phyloP scores from a whole-genome alignment of 2,329 filamentous ascomycete species.

The Epichloe typhina region DNA sequence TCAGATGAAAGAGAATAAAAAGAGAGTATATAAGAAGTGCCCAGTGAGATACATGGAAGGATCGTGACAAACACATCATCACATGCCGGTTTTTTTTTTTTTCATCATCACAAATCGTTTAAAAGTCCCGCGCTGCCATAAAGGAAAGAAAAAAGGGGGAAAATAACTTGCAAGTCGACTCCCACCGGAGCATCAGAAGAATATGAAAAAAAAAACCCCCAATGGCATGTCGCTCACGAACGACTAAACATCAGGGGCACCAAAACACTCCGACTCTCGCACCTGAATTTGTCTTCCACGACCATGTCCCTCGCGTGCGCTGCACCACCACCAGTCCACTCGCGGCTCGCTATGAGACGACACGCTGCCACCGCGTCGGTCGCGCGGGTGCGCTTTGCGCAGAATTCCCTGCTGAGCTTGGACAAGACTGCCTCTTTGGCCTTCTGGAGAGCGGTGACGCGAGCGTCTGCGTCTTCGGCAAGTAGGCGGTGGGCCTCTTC shows the following conservation, averaged over 20 bases:
- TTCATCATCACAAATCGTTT: conserved; percentile 13
- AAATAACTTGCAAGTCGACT: too few relatives aligned
- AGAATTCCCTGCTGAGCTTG: conserved; percentile 43
- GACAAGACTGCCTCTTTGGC: conserved; percentile 48
- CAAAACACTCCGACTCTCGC: conserved; percentile 39
- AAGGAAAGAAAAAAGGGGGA: background rate
- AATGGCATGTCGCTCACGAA: conserved; percentile 11
- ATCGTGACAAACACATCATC: conserved; percentile 10
- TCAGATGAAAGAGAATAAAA: conserved; percentile 7
- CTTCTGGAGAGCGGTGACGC: conserved; percentile 40
- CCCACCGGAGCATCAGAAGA: too few relatives aligned
- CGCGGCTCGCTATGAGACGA: conserved; percentile 17
- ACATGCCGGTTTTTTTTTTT: conserved; percentile 4
- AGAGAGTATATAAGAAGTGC: background rate
- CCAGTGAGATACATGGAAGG: conserved; percentile 6
- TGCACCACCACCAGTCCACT: conserved; percentile 11
- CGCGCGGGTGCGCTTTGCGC: conserved; percentile 17
- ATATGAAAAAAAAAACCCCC: too few relatives aligned
- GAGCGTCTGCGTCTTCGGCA: conserved; percentile 42
- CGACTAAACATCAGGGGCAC: conserved; percentile 50
- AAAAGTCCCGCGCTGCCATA: background rate
- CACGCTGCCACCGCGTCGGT: conserved; percentile 23
- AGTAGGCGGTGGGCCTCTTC: conserved; percentile 42
- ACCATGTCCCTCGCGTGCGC: conserved; percentile 20
- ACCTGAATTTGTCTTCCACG: conserved; percentile 28